Conservation (phyloP, 805 yeast genomes). For the Kregervanrija delftensis region DNA sequence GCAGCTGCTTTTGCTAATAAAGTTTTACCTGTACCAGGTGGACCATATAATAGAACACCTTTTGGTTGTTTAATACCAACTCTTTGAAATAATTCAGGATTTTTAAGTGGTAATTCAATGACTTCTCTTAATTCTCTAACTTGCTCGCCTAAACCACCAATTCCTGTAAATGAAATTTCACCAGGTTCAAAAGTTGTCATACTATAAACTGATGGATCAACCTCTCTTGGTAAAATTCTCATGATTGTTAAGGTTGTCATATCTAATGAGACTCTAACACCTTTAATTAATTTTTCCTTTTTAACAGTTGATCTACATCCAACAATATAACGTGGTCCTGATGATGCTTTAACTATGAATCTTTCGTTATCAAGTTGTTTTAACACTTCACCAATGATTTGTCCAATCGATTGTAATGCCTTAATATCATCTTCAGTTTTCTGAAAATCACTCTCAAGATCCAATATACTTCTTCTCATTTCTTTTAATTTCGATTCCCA, state of each 20-base stretch:
- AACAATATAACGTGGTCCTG: conserved; percentile 96
- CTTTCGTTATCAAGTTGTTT: conserved; percentile 93
- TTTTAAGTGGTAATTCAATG: conserved; percentile 92
- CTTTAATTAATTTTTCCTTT: conserved; percentile 76
- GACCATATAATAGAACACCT: conserved; percentile 94
- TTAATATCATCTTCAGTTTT: conserved; percentile 96
- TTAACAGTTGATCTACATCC: conserved; percentile 94
- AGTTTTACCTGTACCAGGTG: conserved; percentile 98
- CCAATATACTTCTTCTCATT: conserved; percentile 75
- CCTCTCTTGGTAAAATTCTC: conserved; percentile 96
- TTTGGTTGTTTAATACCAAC: conserved; percentile 99
- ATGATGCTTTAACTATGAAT: conserved; percentile 91
- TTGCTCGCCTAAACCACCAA: conserved; percentile 95
- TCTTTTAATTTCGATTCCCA: conserved; percentile 90
- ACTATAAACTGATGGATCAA: conserved; percentile 94
- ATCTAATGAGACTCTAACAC: conserved; percentile 93
- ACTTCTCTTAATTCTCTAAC: conserved; percentile 96
- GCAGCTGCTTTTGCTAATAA: conserved; percentile 96
- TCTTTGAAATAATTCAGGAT: conserved; percentile 91
- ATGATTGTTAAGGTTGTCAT: conserved; percentile 96
- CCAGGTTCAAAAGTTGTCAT: conserved; percentile 99
- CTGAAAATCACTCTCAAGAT: conserved; percentile 72
- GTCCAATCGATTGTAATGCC: conserved; percentile 95
- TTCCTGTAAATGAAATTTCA: conserved; percentile 86
- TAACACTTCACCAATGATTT: conserved; percentile 92